Evolutionary conservation across 2,329 filamentous ascomycete genomes (phyloP).

Genomic region (Bipolaris oryzae): DNA sequence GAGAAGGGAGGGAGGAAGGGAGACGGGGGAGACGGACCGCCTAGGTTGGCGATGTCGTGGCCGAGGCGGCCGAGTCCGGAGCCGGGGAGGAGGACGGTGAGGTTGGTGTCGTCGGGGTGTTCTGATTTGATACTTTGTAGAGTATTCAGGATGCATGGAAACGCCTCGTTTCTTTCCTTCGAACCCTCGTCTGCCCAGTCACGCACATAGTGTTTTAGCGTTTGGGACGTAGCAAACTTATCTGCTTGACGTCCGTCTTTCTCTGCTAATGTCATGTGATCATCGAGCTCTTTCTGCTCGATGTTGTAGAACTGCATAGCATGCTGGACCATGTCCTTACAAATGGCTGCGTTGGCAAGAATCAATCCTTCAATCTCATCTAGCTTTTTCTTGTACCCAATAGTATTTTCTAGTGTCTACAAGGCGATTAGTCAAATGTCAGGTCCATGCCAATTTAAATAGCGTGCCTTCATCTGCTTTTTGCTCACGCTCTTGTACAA

Average conservation of each 20-base stretch:
- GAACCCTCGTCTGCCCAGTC: slow-evolving; percentile 61
- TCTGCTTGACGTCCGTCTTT: slow-evolving; percentile 50
- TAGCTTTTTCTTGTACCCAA: slow-evolving; percentile 51
- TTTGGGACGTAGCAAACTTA: slow-evolving; percentile 58
- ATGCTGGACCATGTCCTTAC: slow-evolving; percentile 53
- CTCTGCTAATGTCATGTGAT: slow-evolving; percentile 49
- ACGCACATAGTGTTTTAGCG: slow-evolving; percentile 63
- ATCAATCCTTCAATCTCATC: slow-evolving; percentile 53
- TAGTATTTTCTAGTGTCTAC: slow-evolving; percentile 26
- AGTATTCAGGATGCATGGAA: slow-evolving; percentile 42
- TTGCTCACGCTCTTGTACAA: slow-evolving; percentile 32
- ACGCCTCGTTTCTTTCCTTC: slow-evolving; percentile 54
- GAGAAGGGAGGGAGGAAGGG: fast-evolving
- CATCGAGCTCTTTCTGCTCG: slow-evolving; percentile 52
- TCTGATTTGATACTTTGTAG: slow-evolving; percentile 18
- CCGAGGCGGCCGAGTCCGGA: slow-evolving; percentile 61
- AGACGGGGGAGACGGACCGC: slow-evolving; percentile 36
- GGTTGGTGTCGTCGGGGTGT: background rate
- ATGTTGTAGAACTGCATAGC: slow-evolving; percentile 58
- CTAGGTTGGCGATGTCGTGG: slow-evolving; percentile 56
- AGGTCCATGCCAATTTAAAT: background rate
- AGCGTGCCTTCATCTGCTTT: slow-evolving; percentile 30
- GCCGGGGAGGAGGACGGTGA: slow-evolving; percentile 59
- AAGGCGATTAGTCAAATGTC: background rate
- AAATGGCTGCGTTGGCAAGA: slow-evolving; percentile 54